Conservation (phyloP, 2,329 filamentous ascomycete species). For the Elsinoe ampelina region DNA sequence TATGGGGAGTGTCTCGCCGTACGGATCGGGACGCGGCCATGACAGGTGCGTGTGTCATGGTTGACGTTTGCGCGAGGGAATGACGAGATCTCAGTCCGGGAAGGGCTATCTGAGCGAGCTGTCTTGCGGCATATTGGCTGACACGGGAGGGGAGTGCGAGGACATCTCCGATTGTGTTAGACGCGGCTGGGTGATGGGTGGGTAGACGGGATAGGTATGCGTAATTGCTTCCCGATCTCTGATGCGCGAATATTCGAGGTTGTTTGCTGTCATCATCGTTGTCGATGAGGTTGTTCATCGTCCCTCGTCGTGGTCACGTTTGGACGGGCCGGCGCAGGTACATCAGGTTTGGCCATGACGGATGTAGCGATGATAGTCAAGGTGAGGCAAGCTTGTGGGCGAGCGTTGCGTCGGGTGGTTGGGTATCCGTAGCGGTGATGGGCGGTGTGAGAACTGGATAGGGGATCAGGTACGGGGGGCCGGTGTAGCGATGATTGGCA, state of each 20-base stretch:
- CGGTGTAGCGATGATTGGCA: background rate
- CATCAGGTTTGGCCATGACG: background rate
- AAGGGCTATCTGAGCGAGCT: no score
- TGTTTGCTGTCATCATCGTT: background rate
- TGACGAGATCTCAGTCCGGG: no score
- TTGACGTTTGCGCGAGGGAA: no score
- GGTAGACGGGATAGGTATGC: no score
- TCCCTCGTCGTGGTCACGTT: background rate
- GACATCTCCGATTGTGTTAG: no score
- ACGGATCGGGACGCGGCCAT: background rate
- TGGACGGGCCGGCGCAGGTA: no score
- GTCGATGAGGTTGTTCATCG: background rate
- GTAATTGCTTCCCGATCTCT: no score
- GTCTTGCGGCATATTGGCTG: no score
- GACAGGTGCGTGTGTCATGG: background rate
- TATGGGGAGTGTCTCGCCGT: background rate
- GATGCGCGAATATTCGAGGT: no score
- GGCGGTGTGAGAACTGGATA: background rate
- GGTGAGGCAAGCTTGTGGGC: background rate
- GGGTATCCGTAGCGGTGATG: background rate
- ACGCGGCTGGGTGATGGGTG: no score
- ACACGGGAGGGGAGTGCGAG: no score
- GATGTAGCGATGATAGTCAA: background rate
- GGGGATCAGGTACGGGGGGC: background rate
- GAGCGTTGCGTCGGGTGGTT: background rate